A percentile compares a stretch with the other conserved stretches of the same genome.
These are phyloP conservation scores for Leptographium radiaticola DNA, from an alignment of 2,329 filamentous ascomycete genomes.

Conservation along the genomic window DNA sequence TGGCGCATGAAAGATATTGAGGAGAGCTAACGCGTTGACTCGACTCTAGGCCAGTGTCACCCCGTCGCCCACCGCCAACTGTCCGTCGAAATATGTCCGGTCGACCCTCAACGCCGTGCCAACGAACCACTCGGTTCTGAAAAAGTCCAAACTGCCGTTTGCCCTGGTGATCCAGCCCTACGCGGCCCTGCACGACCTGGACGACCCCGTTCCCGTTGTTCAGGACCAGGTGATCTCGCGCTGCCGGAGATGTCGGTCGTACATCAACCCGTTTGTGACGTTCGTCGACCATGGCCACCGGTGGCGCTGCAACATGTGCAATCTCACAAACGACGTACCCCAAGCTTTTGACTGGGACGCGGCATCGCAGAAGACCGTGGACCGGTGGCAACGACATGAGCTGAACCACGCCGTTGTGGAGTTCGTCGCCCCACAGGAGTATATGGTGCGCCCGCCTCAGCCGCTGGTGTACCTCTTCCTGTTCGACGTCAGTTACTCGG, in stretches of 20 bases:
- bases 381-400: conserved; percentile 84
- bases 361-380: conserved; percentile 76
- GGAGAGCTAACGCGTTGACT: neutral
- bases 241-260: conserved; percentile 88
- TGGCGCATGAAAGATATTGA: neutral
- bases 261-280: conserved; percentile 94
- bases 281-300: conserved; percentile 95
- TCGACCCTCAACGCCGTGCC: conserved; percentile 92
- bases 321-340: conserved; percentile 96
- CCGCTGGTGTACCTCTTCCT: conserved; percentile 92
- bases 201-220: conserved; percentile 82
- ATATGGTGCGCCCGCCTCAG: conserved; percentile 96
- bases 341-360: conserved; percentile 99
- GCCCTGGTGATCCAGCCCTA: conserved; percentile 95
- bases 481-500: conserved; percentile 84
- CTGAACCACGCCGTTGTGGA: conserved; percentile 95
- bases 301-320: conserved; percentile 99
- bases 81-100: conserved; percentile 83
- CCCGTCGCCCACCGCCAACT: conserved; percentile 81
- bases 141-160: conserved; percentile 93
- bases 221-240: conserved; percentile 96
- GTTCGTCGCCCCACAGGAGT: conserved; percentile 95
- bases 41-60: conserved; percentile 65
- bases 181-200: conserved; percentile 78
- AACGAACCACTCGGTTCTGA: conserved; percentile 81